Evolutionary conservation across 2,329 filamentous ascomycete species (phyloP), one percentile per base, ranked within the genome.

Genomic region (Fusarium sp.): DNA sequence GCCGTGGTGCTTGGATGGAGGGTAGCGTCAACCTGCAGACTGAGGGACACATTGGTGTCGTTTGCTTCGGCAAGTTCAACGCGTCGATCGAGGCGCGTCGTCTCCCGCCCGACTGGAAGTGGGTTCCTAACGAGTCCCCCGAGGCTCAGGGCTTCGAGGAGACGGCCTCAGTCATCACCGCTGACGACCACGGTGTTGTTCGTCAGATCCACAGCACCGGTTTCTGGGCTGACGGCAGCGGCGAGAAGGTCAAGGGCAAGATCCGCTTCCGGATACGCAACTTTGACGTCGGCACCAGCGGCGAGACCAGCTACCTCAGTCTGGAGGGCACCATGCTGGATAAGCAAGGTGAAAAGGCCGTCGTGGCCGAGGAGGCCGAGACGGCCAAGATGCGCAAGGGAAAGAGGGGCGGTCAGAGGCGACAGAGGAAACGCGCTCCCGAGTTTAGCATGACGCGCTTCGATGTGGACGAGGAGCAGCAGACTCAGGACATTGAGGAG

Each of bases 1-100:
- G 88, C 62, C 89, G 90, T 54, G 93, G 94, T 38, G 90, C 91
- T 10, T 91, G 89, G 83, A 89, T 98, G 79, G 92, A 95, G 75
- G 96, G 94, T 13, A 92, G 89, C 75, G 89, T 98, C 65, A 96
- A 96, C 78, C 87, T 98, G 34, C 94, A 97, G 80, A 96, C 93
- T 57, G 94, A 96, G 76, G 94, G 94, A 8, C 94, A 98, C 79
- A 88, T 99, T 8, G 95, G 96, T 22, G 89, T 98, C 4, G 91
- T 97, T 13, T 96, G 94, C 81, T 95, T 94, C 84, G 96, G 96
- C 82, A 90, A 94, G 74, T 98, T 98, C 87, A 97, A 96, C 76
- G 94, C 96, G 1, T 94, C 93, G 50, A 93, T 99, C 69, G 93
- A 96, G 77, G 88, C 92, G 24, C 90, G 89, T 70, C 88, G 94